Base-by-base conservation (phyloP, 345 rosid genomes). In the Punica granatum region DNA sequence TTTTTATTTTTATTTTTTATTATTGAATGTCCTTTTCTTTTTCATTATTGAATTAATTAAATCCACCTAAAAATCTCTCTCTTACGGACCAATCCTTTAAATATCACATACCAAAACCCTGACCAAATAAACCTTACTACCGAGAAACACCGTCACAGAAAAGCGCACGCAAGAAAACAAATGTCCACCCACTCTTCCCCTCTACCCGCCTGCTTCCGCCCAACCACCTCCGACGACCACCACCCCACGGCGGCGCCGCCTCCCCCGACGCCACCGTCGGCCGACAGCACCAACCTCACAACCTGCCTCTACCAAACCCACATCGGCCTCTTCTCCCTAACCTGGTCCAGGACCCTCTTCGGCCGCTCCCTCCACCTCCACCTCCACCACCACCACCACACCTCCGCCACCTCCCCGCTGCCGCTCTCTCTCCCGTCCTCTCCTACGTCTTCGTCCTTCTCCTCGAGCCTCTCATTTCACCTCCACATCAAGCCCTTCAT, bases 341-440 rank as follows among this genome's bases (percentile, higher is more conserved):
- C 98, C 23, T 94, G 98, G 99, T 88, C 97, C 12, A 70, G 85
- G 3, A 77, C 80, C 63, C 81, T 88, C 73, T 70, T 89, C 60
- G 96, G 99, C 67, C 95, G 87, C 77, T 88, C 93, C n/a, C 78
- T 91, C 65, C 76, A 82, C 70, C 93, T 91, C 77, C 73, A 81
- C 60, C 95, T 86, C 80, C 88, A 37, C 72, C 75, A 87, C n/a
- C n/a, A 63, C 80, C 87, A n/a, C 64, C 75, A 7, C 79, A 77
- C 69, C 79, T 81, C 70, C 73, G 88, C 58, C 60, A 21, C 65
- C 11, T 49, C 78, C 64, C 72, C 85, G 21, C 78, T 75, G 67
- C 78, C 94, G 6, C 81, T 77, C 44, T 79, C 14, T 75, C 74
- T 34, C 78, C 89, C 60, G 43, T 85, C 76, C 66, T 84, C 36